Evolutionary conservation across 2,329 filamentous ascomycete species (phyloP).

Genomic region (Aureobasidium sp.): DNA sequence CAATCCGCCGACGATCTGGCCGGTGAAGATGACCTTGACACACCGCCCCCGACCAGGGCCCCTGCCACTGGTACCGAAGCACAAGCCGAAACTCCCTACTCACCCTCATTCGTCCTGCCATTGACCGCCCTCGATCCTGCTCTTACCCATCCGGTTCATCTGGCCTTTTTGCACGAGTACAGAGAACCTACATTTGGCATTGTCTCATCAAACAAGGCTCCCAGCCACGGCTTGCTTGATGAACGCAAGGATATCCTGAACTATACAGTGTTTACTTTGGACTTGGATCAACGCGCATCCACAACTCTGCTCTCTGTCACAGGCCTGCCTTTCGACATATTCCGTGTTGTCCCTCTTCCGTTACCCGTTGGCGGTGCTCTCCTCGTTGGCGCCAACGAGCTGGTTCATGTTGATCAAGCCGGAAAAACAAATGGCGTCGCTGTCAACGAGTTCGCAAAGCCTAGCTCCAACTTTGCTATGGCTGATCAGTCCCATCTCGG

Average conservation of each 20-base stretch:
- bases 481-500: constrained; percentile 76
- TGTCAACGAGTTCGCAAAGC: constrained; percentile 82
- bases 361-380: constrained; percentile 83
- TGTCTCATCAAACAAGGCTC: constrained; percentile 66
- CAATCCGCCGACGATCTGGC: constrained; percentile 80
- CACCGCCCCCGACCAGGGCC: constrained; percentile 22
- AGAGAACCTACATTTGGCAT: constrained; percentile 96
- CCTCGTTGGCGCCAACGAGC: constrained; percentile 77
- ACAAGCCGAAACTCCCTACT: constrained; percentile 59
- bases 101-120: constrained; percentile 85
- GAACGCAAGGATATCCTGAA: constrained; percentile 78
- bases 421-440: constrained; percentile 89
- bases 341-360: constrained; percentile 72
- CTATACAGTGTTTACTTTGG: constrained; percentile 92
- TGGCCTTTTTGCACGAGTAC: constrained; percentile 93
- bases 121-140: constrained; percentile 81
- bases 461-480: constrained; percentile 75
- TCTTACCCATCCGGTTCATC: constrained; percentile 80
- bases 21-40: constrained; percentile 69
- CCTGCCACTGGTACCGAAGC: constrained; percentile 25
- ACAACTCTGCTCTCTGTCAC: constrained; percentile 85
- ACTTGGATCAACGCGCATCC: constrained; percentile 86
- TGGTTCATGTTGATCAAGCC: constrained; percentile 93
- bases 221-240: constrained; percentile 64
- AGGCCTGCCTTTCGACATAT: constrained; percentile 80